Conservation (phyloP, 441 rosid species). For the Pelargonium myrrhifolium region DNA sequence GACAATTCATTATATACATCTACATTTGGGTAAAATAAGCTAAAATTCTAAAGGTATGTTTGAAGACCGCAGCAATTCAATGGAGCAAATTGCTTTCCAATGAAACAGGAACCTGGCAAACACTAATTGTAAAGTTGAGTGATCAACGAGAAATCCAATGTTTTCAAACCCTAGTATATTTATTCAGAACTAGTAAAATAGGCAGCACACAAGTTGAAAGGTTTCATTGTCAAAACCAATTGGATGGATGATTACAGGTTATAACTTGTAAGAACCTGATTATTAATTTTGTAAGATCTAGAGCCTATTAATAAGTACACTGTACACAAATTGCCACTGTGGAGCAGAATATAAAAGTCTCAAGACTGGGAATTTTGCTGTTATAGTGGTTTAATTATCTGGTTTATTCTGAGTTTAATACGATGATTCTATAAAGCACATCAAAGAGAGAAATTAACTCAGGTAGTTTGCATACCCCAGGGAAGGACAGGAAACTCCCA, state of each 20-base stretch:
- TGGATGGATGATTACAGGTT: background rate
- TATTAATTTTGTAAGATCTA: background rate
- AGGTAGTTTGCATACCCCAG: slow-evolving; percentile 43
- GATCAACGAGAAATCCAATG: background rate
- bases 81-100: background rate
- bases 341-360: slow-evolving; percentile 6
- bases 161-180: background rate
- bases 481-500: slow-evolving; percentile 72
- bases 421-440: background rate
- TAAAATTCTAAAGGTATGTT: background rate
- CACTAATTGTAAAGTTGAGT: background rate
- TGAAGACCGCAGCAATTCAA: background rate
- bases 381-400: slow-evolving; percentile 4
- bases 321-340: background rate
- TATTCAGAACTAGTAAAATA: background rate
- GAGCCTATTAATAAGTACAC: background rate
- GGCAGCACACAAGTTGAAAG: background rate
- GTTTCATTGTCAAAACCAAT: background rate
- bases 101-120: background rate
- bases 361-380: background rate
- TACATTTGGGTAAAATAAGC: background rate
- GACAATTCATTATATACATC: background rate
- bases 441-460: slow-evolving; percentile 1
- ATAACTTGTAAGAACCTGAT: background rate
- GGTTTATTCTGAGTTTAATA: slow-evolving; percentile 3